Evolutionary conservation across 768 basidiomycete genomes (phyloP).

Genomic region (Kwoniella dejecticola): DNA sequence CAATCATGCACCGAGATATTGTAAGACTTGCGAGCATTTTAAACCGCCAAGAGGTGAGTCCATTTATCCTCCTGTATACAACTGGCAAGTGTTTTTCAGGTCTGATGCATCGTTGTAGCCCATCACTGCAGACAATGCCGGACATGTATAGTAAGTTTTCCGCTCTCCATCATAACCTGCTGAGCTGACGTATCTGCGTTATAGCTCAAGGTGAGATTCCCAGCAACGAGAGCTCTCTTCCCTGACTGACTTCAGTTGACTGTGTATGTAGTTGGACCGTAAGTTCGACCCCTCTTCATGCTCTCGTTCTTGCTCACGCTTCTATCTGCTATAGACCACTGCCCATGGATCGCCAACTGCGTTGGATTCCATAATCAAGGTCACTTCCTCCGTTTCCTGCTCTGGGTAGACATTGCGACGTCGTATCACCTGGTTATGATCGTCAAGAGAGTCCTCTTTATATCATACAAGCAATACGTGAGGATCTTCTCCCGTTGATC

Average conservation of each 20-base stretch:
- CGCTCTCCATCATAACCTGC: background rate
- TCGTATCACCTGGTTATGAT: constrained; percentile 64
- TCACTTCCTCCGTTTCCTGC: constrained; percentile 76
- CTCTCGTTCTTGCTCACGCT: background rate
- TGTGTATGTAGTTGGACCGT: constrained; percentile 26
- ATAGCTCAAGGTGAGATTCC: constrained; percentile 81
- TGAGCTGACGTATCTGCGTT: constrained; percentile 60
- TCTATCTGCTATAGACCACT: constrained; percentile 41
- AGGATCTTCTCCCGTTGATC: background rate
- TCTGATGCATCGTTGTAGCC: constrained; percentile 54
- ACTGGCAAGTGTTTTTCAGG: background rate
- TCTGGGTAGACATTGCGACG: constrained; percentile 88
- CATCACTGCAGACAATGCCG: constrained; percentile 92
- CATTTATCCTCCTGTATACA: background rate
- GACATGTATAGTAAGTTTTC: constrained; percentile 60
- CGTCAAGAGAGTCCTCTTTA: constrained; percentile 18
- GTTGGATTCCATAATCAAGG: constrained; percentile 91
- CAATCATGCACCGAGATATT: constrained; percentile 79
- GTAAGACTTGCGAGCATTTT: constrained; percentile 78
- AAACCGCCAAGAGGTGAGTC: constrained; percentile 70
- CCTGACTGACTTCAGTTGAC: background rate
- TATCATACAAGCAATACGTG: constrained; percentile 14
- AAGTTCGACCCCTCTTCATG: background rate
- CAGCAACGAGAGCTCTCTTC: constrained; percentile 15
- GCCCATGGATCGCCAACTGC: constrained; percentile 56